Base-by-base conservation (phyloP, 331 rosid genomes). In the Spiraea crenata region DNA sequence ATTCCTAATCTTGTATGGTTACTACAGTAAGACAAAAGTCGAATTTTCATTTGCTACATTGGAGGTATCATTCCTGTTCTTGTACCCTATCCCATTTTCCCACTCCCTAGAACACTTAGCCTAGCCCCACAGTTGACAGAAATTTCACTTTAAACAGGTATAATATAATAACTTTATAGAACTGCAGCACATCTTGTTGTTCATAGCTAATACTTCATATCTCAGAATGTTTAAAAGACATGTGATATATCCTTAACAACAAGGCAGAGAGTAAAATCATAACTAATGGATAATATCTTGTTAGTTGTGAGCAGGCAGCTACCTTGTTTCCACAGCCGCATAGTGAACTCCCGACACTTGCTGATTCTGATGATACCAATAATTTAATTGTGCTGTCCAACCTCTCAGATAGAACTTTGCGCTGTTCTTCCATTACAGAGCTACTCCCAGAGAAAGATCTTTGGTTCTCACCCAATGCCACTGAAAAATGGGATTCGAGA, bases 251-350 rank as follows among this genome's bases (percentile, higher is more conserved):
- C 83, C 92, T 69, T 70, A 86, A 61, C 68, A 83, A 61, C 7
- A 81, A 19, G 74, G 75, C 75, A 69, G 48, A 76, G 68, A 88
- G 74, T 72, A 87, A 67, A 76, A 81, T 69, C 60, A 83, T 67
- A 80, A 82, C 65, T 63, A 83, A 76, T 55, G 86, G 76, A 67
- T 74, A 79, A 76, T 76, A 81, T 85, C 85, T 84, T 71, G 84
- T 80, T 65, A 82, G 52, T 70, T 58, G 83, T 83, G 88, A 76
- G 82, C 82, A 77, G 86, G 79, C 87, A 79, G 85, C 87, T 92
- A 88, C 93, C 96, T 90, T 84, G 74, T 63, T 75, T 78, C 82
- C 84, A 73, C 80, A 63, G 84, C 74, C 44, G 88, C 85, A 69
- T 70, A n/a, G 68, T 47, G 79, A 65, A 65, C 52, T 74, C 38